Evolutionary conservation across 2,329 filamentous ascomycete genomes (phyloP).

Genomic region (Aspergillus pseudoviridinutans): DNA sequence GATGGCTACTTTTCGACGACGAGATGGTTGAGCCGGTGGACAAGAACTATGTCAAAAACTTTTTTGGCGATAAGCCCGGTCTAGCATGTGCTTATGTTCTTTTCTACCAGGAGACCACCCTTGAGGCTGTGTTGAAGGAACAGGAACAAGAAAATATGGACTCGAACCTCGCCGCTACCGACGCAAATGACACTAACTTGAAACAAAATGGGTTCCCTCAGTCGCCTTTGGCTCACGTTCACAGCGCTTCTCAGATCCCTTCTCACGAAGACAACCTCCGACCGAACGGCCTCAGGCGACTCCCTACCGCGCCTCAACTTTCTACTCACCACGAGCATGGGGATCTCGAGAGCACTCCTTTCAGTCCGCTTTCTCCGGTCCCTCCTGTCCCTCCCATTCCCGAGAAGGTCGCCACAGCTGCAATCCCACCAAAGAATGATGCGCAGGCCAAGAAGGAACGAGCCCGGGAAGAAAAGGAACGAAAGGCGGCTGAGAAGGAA

Average conservation of each 20-base stretch:
- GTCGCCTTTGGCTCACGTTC: conserved; percentile 35
- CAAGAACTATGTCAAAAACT: conserved; percentile 92
- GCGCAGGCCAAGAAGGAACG: conserved; percentile 66
- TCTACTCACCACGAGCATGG: conserved; percentile 34
- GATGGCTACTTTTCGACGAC: conserved; percentile 95
- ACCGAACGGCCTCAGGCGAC: conserved; percentile 29
- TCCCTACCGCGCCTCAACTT: conserved; percentile 48
- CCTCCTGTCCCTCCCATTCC: conserved; percentile 20
- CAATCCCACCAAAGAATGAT: conserved; percentile 48
- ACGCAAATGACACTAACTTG: conserved; percentile 32
- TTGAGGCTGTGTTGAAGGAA: conserved; percentile 67
- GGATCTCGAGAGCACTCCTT: conserved; percentile 15
- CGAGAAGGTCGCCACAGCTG: conserved; percentile 7
- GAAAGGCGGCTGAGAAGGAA: conserved; percentile 46
- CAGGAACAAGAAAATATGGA: conserved; percentile 71
- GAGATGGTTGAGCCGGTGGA: conserved; percentile 98
- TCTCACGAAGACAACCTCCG: conserved; percentile 34
- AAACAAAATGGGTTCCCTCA: conserved; percentile 31
- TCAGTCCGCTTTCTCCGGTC: conserved; percentile 10
- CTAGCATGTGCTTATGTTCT: conserved; percentile 94
- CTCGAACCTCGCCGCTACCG: conserved; percentile 43
- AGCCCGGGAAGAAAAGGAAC: conserved; percentile 55
- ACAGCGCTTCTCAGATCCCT: conserved; percentile 37
- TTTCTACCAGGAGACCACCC: conserved; percentile 90
- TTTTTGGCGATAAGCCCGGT: conserved; percentile 89